Evolutionary conservation across 2,329 filamentous ascomycete species (phyloP), one percentile per base, ranked within the genome.

Genomic region (Teratosphaeria destructans): DNA sequence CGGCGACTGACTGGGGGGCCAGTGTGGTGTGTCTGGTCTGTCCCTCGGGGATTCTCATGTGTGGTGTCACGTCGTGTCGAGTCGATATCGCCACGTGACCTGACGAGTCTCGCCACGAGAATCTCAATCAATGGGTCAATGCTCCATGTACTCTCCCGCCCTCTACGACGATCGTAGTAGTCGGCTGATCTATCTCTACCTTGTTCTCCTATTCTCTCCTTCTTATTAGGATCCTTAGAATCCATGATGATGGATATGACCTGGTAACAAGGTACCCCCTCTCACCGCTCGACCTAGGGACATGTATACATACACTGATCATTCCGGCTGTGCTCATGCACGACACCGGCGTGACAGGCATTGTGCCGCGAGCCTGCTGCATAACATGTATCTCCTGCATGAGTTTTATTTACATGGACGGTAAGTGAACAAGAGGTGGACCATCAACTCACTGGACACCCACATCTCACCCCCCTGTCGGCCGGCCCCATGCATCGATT

Each of bases 401-500:
- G 23, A 1, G 1, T 19, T 19, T 19, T 19, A 19, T 19, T 19
- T 19, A 19, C 19, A 19, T 19, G 19, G 19, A 19, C 19, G 19
- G 19, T 19, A 1, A 23, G 23, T 23, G 2, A 23, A 23, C 2
- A 1, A 23, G 23, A 23, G 23, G 1, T 23, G 23, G 23, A 23
- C 19, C 19, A 19, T 19, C 19, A 19, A 23, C 23, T 19, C n/a
- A 49, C 43, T 23, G 43, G 19, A 49, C 11, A 19, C 43, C 43
- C 43, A 49, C 19, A 49, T 49, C 3, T 49, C 43, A n/a, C n/a
- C 7, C 39, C 58, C 58, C 29, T 29, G 14, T 54, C 5, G 26
- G 34, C 43, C 5, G 26, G 34, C 43, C 35, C 23, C 23, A 43
- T 59, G 58, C 58, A 56, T 39, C 58, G 53, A 56, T 57, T 56